Evolutionary conservation across 345 rosid genomes (phyloP).

Genomic region (Salix exigua): DNA sequence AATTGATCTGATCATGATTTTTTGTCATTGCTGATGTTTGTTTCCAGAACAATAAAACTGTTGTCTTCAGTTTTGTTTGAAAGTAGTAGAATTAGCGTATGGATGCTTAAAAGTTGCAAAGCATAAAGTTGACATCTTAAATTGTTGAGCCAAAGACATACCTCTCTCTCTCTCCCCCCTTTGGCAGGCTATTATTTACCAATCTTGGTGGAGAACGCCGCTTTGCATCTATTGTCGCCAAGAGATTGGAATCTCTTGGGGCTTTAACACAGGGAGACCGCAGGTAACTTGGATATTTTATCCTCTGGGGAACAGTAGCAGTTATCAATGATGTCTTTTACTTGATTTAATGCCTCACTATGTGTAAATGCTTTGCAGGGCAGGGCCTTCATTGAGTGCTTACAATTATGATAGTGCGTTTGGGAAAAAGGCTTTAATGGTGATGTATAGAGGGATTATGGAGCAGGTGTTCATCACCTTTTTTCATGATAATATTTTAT

Average conservation of each 20-base stretch:
- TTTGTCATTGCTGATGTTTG: background rate
- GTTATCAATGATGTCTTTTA: background rate
- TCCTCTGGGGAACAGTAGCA: background rate
- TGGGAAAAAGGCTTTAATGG: conserved; percentile 88
- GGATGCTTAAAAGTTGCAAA: background rate
- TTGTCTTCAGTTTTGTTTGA: background rate
- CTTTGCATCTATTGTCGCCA: conserved; percentile 98
- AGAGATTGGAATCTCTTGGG: conserved; percentile 95
- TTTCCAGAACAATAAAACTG: background rate
- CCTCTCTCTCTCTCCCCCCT: background rate
- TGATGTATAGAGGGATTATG: conserved; percentile 97
- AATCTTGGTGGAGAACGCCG: conserved; percentile 99
- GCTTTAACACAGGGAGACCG: conserved; percentile 99
- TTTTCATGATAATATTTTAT: conserved; percentile 6
- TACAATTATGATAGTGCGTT: conserved; percentile 90
- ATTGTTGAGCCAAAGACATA: background rate
- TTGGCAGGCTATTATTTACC: conserved; percentile 73
- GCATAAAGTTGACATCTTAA: background rate
- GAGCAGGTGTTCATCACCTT: conserved; percentile 54
- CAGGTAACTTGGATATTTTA: conserved; percentile 45
- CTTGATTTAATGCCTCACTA: conserved; percentile 16
- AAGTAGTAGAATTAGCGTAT: background rate
- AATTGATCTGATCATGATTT: background rate
- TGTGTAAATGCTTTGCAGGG: conserved; percentile 54
- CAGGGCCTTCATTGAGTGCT: conserved; percentile 90